phyloP scores from a whole-genome alignment of 2,329 filamentous ascomycete genomes.

The Aspergillus caelatus region DNA sequence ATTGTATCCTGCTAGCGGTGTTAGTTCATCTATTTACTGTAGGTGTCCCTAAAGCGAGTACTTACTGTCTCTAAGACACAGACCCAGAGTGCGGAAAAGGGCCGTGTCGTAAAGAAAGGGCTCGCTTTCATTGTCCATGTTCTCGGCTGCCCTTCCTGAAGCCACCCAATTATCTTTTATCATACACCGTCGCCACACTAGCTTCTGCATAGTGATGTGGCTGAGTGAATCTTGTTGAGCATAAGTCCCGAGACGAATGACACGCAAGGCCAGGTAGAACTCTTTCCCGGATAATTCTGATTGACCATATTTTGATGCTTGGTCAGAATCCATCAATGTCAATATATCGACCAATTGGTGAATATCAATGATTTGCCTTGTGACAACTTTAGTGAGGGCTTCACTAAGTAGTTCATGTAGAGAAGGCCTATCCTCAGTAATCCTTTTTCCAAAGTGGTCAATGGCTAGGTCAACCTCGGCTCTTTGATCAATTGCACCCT shows the following conservation, averaged over 20 bases:
- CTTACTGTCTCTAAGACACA: conserved; percentile 59
- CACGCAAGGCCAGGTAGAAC: conserved; percentile 73
- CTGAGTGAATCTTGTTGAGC: conserved; percentile 51
- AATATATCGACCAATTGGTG: conserved; percentile 65
- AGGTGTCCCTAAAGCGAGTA: background rate
- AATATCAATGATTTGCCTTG: conserved; percentile 66
- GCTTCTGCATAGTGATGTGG: conserved; percentile 30
- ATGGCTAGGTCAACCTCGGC: conserved; percentile 77
- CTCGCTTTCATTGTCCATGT: conserved; percentile 70
- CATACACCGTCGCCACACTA: conserved; percentile 85
- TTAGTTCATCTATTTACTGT: conserved; percentile 9
- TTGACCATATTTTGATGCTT: conserved; percentile 50
- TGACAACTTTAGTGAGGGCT: conserved; percentile 69
- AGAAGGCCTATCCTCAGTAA: conserved; percentile 62
- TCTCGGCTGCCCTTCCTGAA: conserved; percentile 76
- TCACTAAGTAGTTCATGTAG: conserved; percentile 73
- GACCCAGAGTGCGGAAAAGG: conserved; percentile 67
- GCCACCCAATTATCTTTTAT: conserved; percentile 81
- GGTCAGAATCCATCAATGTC: conserved; percentile 70
- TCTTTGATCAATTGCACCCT: conserved; percentile 74
- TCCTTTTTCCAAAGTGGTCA: conserved; percentile 62
- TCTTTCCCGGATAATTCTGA: conserved; percentile 57
- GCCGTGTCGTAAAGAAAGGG: conserved; percentile 66
- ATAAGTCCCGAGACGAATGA: conserved; percentile 56
- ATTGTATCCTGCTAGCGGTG: conserved; percentile 18